Conservation (phyloP, 805 yeast species). For the Starmerella sp. region DNA sequence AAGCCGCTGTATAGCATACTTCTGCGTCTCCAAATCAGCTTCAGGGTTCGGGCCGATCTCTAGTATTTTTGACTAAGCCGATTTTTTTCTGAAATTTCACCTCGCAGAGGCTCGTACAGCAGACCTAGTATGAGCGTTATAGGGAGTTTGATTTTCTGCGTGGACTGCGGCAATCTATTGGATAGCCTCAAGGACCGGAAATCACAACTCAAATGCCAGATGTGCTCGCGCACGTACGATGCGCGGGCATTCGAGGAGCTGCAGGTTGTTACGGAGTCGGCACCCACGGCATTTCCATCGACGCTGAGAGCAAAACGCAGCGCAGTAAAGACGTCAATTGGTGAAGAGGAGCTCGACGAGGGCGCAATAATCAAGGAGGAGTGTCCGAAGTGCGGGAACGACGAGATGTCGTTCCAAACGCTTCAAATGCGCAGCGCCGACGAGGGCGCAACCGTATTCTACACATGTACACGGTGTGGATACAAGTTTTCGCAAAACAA, state of each 20-base stretch:
- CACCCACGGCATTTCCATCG: slow-evolving; percentile 92
- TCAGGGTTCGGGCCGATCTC: background rate
- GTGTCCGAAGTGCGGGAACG: slow-evolving; percentile 97
- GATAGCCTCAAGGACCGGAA: slow-evolving; percentile 48
- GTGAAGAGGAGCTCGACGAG: slow-evolving; percentile 69
- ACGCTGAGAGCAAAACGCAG: slow-evolving; percentile 68
- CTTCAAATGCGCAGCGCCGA: slow-evolving; percentile 95
- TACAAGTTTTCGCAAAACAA: slow-evolving; percentile 92
- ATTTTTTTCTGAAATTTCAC: background rate
- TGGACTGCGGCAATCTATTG: slow-evolving; percentile 81
- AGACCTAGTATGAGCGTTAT: slow-evolving; percentile 69
- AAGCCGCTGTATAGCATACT: no score
- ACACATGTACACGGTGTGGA: slow-evolving; percentile 88
- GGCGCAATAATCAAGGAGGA: slow-evolving; percentile 96
- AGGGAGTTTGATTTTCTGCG: slow-evolving; percentile 89
- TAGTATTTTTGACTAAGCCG: background rate
- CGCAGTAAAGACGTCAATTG: slow-evolving; percentile 75
- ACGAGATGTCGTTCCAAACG: slow-evolving; percentile 96
- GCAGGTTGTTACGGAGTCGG: slow-evolving; percentile 76
- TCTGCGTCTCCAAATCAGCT: no score
- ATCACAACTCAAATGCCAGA: slow-evolving; percentile 35
- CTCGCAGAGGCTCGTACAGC: background rate
- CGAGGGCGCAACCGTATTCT: slow-evolving; percentile 97
- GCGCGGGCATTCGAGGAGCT: slow-evolving; percentile 54
- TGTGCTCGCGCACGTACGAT: slow-evolving; percentile 37